Evolutionary conservation across 2,329 filamentous ascomycete genomes (phyloP), one percentile per base, ranked within the genome.

Genomic region (Microsporum ferrugineum): DNA sequence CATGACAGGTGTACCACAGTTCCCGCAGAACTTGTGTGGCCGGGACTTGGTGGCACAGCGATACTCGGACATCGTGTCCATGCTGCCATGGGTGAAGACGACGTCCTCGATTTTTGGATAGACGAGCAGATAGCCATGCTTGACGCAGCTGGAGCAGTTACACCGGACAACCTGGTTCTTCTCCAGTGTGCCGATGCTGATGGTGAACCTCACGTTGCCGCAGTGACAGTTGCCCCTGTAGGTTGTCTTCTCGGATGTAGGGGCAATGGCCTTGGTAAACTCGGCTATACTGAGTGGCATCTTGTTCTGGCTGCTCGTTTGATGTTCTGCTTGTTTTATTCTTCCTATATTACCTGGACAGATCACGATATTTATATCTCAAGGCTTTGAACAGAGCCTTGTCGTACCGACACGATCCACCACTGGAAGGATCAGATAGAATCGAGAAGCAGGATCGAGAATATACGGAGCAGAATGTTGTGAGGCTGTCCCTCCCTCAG

Each of bases 61-160:
- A 36, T 61, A 61, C 43, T 57, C 59, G 14, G 49, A 29, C 49
- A 61, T 57, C 27, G 36, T 27, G 27, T 27, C 57, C 56, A 41
- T 41, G 43, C 45, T 47, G 57, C 57, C 57, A 29, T 47, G 57
- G 14, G 57, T 59, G 14, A 59, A 47, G 41, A 51, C 45, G 23
- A 59, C 39, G 36, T 59, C 57, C 17, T 45, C 31, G 7, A 45
- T 49, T 31, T 49, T 59, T 17, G 73, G 71, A 66, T 79, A 80
- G 17, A 80, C 55, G 33, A 63, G 53, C 34, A 63, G 31, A 33
- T 65, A 65, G 17, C 64, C 64, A 23, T 64, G 61, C 17, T 59
- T 56, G 17, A 64, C 63, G 61, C 68, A 70, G 38, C 67, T 58
- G 56, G 65, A 68, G 60, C 68, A 70, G 51, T 68, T 67, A 45